Evolutionary conservation across 78 protist genomes (phyloP), one percentile per base, ranked within the genome.

Genomic region (Guillardia theta): DNA sequence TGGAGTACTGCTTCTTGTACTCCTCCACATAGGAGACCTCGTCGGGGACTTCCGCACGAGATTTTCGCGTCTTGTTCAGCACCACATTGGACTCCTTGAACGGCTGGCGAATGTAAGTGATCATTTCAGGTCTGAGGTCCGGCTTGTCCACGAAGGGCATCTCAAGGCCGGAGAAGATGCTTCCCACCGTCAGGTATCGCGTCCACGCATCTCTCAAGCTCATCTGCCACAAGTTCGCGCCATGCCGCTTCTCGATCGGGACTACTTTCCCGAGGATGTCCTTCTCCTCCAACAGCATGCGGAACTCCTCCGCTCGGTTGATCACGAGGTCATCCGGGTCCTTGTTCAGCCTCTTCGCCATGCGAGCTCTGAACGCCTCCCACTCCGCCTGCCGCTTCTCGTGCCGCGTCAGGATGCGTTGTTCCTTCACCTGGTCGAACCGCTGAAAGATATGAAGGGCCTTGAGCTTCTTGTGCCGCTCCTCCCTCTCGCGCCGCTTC

Each of bases 331-430:
- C 48, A 8, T 78, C 90, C 12, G 83, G 83, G 83, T 70, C 83
- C 39, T 78, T 78, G 48, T 43, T 43, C 33, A 78, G 50, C 24
- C 48, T 18, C 9, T 37, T 43, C 24, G 48, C 90, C 90, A 78
- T 78, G 37, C 90, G 45, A 24, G 10, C n/a, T 0, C 90, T 3
- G 48, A 78, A 78, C 48, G 0, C 9, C 50, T 78, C 90, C 90
- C 90, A 78, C 9, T 78, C 90, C 30, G n/a, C 50, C 48, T 78
- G 90, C 90, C 90, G 90, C 48, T 78, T 37, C 90, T 78, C 53
- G 50, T 78, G 48, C 15, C 90, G 45, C 1, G 48, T n/a, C 33
- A 78, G 48, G 9, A 43, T 43, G 50, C 90, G 90, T 0, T 27
- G 21, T 8, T 43, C 48, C 33, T 19, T 3, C 45, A 41, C 41